Evolutionary conservation across 1,139 yeast species (phyloP).

Genomic region (Blastobotrys ciferrii): DNA sequence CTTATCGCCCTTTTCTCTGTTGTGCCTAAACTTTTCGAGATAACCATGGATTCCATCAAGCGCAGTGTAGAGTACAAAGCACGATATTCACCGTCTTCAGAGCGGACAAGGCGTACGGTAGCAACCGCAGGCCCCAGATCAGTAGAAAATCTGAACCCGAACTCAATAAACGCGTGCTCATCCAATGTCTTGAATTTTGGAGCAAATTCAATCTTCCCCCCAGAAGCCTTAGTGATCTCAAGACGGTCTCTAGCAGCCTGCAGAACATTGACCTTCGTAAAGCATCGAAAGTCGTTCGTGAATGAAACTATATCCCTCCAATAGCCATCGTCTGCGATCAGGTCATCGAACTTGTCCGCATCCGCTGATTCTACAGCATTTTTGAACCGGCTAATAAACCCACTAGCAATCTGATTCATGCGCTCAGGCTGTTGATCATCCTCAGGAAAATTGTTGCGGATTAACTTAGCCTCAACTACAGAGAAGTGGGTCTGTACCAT

Average conservation of each 20-base stretch:
- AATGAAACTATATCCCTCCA: slow-evolving; percentile 28
- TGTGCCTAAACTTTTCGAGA: slow-evolving; percentile 38
- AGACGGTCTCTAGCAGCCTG: slow-evolving; percentile 26
- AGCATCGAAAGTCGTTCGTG: slow-evolving; percentile 25
- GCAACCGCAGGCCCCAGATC: slow-evolving; percentile 19
- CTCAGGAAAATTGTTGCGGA: no score
- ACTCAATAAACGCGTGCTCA: slow-evolving; percentile 19
- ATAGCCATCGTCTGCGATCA: slow-evolving; percentile 19
- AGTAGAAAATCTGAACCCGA: slow-evolving; percentile 19
- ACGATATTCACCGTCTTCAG: slow-evolving; percentile 34
- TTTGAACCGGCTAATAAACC: slow-evolving; percentile 18
- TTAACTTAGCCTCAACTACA: no score
- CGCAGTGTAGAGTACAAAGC: slow-evolving; percentile 40
- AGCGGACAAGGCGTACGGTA: slow-evolving; percentile 17
- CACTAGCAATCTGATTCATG: no score
- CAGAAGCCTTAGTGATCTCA: slow-evolving; percentile 15
- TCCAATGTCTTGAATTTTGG: slow-evolving; percentile 21
- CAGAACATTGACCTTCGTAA: slow-evolving; percentile 22
- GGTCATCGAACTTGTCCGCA: slow-evolving; percentile 19
- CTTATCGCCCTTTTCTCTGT: slow-evolving; percentile 40
- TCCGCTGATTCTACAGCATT: slow-evolving; percentile 17
- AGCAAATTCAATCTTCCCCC: slow-evolving; percentile 16
- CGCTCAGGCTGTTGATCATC: no score
- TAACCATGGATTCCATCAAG: slow-evolving; percentile 39
- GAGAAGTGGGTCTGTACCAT: no score